Conservation (phyloP, 1,284 basidiomycete genomes). For the Leccinum huronense region DNA sequence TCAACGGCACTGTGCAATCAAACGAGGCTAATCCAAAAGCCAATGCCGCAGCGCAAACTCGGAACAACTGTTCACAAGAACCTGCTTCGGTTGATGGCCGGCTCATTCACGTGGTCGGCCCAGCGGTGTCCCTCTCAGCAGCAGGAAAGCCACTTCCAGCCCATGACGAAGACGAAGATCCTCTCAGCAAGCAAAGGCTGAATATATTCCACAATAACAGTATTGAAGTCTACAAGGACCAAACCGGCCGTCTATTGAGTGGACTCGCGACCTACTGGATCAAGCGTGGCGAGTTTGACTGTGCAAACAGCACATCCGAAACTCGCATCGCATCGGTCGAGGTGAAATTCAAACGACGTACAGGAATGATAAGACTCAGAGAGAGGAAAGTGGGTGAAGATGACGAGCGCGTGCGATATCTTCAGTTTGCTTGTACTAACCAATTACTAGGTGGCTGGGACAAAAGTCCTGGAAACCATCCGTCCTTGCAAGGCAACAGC, state of each 20-base stretch:
- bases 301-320: constrained; percentile 87
- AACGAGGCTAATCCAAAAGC: constrained; percentile 47
- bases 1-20: constrained; percentile 64
- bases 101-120: constrained; percentile 75
- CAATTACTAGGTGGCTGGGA: constrained; percentile 73
- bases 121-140: constrained; percentile 54
- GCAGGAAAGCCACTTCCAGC: constrained; percentile 49
- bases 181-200: constrained; percentile 67
- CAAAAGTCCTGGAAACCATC: constrained; percentile 85
- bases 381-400: constrained; percentile 95
- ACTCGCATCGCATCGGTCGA: constrained; percentile 77
- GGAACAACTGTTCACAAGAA: constrained; percentile 38
- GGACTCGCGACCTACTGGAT: constrained; percentile 99
- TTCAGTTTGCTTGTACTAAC: constrained; percentile 11
- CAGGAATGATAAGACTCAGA: constrained; percentile 75
- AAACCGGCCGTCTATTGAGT: constrained; percentile 95
- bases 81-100: constrained; percentile 57
- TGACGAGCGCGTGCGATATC: constrained; percentile 74
- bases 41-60: constrained; percentile 44
- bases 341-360: constrained; percentile 96
- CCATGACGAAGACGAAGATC: constrained; percentile 84
- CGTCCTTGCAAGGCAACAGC: constrained; percentile 89
- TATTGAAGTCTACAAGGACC: constrained; percentile 88
- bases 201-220: constrained; percentile 90
- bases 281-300: constrained; percentile 93